Percentiles rank a stretch among this genome's conserved stretches.
Evolutionary conservation across 768 basidiomycete species (phyloP).

Genomic region (Mycena sanguinolenta): DNA sequence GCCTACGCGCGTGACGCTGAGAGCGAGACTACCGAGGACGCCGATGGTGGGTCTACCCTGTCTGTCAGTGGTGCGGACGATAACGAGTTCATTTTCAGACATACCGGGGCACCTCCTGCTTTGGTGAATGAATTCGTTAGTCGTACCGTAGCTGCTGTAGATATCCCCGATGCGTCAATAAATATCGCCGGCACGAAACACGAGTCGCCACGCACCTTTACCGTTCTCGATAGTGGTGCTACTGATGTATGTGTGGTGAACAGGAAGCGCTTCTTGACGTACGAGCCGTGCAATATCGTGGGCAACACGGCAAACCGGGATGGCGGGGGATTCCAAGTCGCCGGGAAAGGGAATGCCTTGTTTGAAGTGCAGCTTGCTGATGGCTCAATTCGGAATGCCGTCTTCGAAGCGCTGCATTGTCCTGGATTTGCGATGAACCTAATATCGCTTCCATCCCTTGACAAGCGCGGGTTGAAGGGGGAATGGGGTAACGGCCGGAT

Average conservation of each 20-base stretch:
- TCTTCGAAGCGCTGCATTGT: background rate
- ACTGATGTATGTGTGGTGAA: no score
- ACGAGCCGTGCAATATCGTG: no score
- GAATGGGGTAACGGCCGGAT: background rate
- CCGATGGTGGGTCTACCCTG: no score
- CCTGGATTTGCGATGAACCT: constrained; percentile 8
- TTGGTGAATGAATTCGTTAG: background rate
- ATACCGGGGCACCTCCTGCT: background rate
- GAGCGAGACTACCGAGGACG: no score
- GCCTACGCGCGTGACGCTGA: no score
- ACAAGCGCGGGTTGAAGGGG: background rate
- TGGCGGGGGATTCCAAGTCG: background rate
- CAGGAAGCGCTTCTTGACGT: no score
- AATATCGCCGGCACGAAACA: no score
- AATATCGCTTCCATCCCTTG: background rate
- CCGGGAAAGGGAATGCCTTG: background rate
- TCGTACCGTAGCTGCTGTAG: background rate
- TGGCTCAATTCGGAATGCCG: background rate
- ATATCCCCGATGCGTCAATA: no score
- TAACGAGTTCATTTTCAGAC: background rate
- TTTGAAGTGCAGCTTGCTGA: background rate
- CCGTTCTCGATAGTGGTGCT: no score
- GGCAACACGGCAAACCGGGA: no score
- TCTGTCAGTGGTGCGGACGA: no score
- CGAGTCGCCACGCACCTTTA: no score